These are phyloP conservation scores for Galerina sulciceps DNA, from an alignment of 768 basidiomycete species.

Conservation along the genomic window DNA sequence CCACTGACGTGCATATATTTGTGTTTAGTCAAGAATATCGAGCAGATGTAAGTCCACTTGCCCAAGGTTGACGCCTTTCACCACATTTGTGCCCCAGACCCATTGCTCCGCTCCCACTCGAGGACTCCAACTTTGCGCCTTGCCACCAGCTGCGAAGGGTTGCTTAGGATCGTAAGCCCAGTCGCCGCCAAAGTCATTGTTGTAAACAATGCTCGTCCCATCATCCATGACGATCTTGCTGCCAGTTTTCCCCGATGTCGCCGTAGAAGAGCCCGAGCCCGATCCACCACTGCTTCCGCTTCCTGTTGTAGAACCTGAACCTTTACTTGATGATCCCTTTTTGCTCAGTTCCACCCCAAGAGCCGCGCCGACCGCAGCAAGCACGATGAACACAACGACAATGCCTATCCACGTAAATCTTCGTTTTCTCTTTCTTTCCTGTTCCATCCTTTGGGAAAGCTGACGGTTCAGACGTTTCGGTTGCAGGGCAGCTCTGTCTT, in stretches of 20 bases:
- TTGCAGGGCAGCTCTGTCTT: conserved; percentile 1
- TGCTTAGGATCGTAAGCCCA: conserved; percentile 77
- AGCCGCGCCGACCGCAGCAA: conserved; percentile 43
- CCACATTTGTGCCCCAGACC: conserved; percentile 68
- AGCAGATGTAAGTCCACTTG: conserved; percentile 26
- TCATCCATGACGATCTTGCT: conserved; percentile 71
- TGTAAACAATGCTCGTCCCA: conserved; percentile 80
- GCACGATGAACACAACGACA: conserved; percentile 29
- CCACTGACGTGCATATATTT: conserved; percentile 32
- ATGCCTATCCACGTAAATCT: conserved; percentile 26
- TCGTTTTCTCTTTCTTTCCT: conserved; percentile 17
- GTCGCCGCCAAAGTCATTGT: conserved; percentile 77
- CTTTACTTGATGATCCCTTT: conserved; percentile 18
- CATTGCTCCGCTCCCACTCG: conserved; percentile 73
- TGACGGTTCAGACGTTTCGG: background rate
- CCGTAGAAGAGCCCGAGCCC: conserved; percentile 4
- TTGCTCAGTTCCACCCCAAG: conserved; percentile 34
- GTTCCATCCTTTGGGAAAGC: conserved; percentile 3
- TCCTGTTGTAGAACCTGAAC: conserved; percentile 10
- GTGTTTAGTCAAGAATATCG: conserved; percentile 7
- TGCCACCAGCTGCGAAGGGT: conserved; percentile 76
- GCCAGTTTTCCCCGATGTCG: conserved; percentile 64
- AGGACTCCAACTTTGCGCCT: conserved; percentile 79
- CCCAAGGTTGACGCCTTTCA: conserved; percentile 64
- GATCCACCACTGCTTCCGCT: conserved; percentile 6